phyloP scores from a whole-genome alignment of 129 eudicot genomes.

The Artemisia tridentata region DNA sequence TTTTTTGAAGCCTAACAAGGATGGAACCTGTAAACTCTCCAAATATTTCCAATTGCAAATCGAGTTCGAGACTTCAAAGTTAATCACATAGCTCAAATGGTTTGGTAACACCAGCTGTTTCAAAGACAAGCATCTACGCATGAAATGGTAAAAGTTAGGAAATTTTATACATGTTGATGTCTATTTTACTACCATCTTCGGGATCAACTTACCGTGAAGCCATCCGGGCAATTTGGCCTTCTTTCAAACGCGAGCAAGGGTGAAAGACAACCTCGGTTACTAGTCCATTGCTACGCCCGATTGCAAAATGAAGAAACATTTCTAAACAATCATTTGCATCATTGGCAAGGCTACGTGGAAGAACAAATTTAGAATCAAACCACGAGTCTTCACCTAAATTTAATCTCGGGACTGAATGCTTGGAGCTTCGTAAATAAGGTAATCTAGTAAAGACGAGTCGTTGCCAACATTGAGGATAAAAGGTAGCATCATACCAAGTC shows the following conservation, averaged over 20 bases:
- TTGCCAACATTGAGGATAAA: conserved; percentile 27
- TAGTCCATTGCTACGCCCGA: conserved; percentile 22
- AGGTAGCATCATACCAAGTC: conserved; percentile 26
- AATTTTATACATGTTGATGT: too few relatives aligned
- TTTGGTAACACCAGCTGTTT: conserved; percentile 24
- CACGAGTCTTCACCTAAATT: too few relatives aligned
- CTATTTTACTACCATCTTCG: too few relatives aligned
- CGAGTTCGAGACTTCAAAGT: conserved; percentile 21
- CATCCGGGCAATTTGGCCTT: conserved; percentile 14
- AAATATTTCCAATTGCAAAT: conserved; percentile 7
- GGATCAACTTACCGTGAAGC: conserved; percentile 19
- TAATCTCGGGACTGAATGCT: not conserved
- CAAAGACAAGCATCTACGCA: conserved; percentile 19
- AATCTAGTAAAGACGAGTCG: conserved; percentile 12
- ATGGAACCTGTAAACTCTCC: conserved; percentile 12
- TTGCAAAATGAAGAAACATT: conserved; percentile 9
- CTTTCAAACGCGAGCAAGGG: not conserved
- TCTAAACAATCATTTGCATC: not conserved
- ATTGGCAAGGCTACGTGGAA: too few relatives aligned
- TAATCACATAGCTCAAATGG: conserved; percentile 24
- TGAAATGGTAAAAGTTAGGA: not conserved
- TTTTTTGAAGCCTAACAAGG: conserved; percentile 6
- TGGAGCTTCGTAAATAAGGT: not conserved
- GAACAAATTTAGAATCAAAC: too few relatives aligned
- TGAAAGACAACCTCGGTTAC: conserved; percentile 15